Conservation (phyloP, 371 early-diverging fungal species). For the Mortierella sp. region DNA sequence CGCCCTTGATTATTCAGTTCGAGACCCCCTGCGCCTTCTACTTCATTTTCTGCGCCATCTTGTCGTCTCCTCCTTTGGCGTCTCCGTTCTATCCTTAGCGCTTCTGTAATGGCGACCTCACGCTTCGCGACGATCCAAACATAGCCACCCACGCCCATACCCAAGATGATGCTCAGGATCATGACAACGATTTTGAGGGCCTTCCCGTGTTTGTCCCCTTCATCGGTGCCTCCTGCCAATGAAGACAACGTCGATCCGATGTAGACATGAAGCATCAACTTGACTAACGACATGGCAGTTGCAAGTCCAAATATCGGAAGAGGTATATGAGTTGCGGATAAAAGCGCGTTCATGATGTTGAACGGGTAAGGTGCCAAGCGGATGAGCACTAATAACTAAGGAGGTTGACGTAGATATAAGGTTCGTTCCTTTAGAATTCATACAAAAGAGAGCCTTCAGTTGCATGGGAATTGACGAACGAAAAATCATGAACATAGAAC, state of each 20-base stretch:
- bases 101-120: slow-evolving; percentile 60
- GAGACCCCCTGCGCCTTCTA: not conserved
- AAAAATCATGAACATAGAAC: too few species aligned
- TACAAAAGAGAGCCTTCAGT: not conserved
- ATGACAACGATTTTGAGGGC: slow-evolving; percentile 53
- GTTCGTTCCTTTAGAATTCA: not conserved
- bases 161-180: slow-evolving; percentile 59
- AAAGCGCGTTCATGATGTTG: slow-evolving; percentile 75
- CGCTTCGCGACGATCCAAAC: slow-evolving; percentile 65
- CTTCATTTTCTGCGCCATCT: not conserved
- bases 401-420: slow-evolving; percentile 6
- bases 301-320: slow-evolving; percentile 65
- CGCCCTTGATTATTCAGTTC: slow-evolving; percentile 11
- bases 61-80: slow-evolving; percentile 21
- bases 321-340: slow-evolving; percentile 73
- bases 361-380: slow-evolving; percentile 84
- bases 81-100: slow-evolving; percentile 23
- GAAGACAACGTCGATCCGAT: slow-evolving; percentile 78
- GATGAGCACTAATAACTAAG: slow-evolving; percentile 71
- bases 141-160: slow-evolving; percentile 68
- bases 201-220: slow-evolving; percentile 43
- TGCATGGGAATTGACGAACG: too few species aligned
- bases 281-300: slow-evolving; percentile 73
- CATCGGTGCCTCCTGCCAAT: slow-evolving; percentile 61
- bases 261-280: slow-evolving; percentile 76